Conservation (phyloP, 2,329 filamentous ascomycete genomes). For the Camillea tinctor region DNA sequence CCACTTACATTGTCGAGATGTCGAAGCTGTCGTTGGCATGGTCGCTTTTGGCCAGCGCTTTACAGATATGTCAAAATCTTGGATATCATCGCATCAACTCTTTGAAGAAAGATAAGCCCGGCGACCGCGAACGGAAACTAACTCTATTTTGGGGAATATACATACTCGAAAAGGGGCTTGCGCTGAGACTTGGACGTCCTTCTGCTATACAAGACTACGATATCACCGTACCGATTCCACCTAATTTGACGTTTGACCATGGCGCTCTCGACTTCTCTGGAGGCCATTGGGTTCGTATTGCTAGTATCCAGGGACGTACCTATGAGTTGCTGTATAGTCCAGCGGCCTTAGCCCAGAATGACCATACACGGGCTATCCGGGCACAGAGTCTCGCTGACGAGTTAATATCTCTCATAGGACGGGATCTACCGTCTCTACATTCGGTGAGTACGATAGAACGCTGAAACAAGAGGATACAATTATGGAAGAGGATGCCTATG, state of each 20-base stretch:
- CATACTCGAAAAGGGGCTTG: conserved; percentile 56
- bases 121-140: conserved; percentile 25
- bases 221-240: conserved; percentile 48
- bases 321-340: conserved; percentile 60
- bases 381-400: conserved; percentile 40
- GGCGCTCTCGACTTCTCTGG: too few species aligned
- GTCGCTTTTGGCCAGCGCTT: conserved; percentile 59
- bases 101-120: conserved; percentile 33
- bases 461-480: too few species aligned
- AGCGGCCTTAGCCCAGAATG: conserved; percentile 40
- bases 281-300: conserved; percentile 50
- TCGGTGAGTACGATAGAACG: too few species aligned
- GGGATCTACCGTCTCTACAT: conserved; percentile 14
- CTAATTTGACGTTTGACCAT: conserved; percentile 14
- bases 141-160: conserved; percentile 52
- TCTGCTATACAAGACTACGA: conserved; percentile 60
- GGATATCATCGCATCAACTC: conserved; percentile 55
- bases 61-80: conserved; percentile 59
- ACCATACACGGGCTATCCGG: conserved; percentile 39
- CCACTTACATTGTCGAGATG: conserved; percentile 60
- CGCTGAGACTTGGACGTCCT: conserved; percentile 58
- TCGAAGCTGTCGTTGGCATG: conserved; percentile 64
- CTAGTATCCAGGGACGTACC: conserved; percentile 56
- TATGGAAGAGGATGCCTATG: too few species aligned
- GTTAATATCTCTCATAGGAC: conserved; percentile 24